These are phyloP conservation scores for Leishmania lainsoni DNA, from an alignment of 208 protist genomes.

Conservation along the genomic window DNA sequence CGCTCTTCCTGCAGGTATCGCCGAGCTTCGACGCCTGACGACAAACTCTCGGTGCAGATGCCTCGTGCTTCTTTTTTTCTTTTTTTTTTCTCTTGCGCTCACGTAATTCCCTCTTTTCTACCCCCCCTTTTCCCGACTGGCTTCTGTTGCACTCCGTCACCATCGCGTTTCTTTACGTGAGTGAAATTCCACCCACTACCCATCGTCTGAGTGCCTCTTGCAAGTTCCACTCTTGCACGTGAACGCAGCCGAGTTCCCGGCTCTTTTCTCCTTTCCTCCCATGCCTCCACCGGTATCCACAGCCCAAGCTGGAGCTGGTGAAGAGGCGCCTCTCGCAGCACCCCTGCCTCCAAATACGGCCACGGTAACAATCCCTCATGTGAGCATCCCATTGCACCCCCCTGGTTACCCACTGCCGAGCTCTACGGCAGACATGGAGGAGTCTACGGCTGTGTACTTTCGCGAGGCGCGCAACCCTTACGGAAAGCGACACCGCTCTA, in stretches of 20 bases:
- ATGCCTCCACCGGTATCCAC: slow-evolving; percentile 5
- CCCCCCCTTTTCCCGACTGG: background rate
- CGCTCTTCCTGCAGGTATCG: background rate
- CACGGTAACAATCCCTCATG: slow-evolving; percentile 6
- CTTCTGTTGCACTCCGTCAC: background rate
- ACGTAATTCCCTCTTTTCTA: background rate
- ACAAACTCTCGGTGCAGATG: background rate
- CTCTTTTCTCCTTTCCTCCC: background rate
- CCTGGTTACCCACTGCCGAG: slow-evolving; percentile 20
- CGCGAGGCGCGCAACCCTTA: slow-evolving; percentile 4
- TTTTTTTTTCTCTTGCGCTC: background rate
- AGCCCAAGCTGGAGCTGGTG: background rate
- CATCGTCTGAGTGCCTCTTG: background rate
- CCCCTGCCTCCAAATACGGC: background rate
- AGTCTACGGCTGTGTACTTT: slow-evolving; percentile 19
- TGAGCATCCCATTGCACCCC: slow-evolving; percentile 24
- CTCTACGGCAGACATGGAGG: slow-evolving; percentile 24
- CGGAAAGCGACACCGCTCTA: slow-evolving; percentile 21
- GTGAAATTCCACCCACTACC: background rate
- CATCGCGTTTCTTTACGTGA: background rate
- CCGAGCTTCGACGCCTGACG: background rate
- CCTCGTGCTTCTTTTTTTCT: background rate
- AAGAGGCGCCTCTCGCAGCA: background rate
- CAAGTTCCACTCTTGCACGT: background rate
- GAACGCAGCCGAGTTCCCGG: background rate